phyloP scores from a whole-genome alignment of 306 rosid species.

The Begonia masoniana region DNA sequence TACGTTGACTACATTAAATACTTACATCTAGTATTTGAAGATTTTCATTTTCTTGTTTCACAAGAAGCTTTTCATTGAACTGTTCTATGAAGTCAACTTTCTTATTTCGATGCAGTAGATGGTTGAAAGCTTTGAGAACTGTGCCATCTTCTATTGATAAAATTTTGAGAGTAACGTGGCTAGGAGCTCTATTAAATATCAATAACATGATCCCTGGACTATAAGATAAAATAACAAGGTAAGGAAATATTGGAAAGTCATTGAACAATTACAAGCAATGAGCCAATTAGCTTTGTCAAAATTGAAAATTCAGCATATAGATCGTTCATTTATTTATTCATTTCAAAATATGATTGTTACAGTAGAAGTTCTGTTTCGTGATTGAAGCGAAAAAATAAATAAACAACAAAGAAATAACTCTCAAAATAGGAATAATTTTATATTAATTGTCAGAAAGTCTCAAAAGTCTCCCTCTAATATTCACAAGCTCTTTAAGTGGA shows the following conservation, averaged over 20 bases:
- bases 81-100: constrained; percentile 96
- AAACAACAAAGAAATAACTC: too few relatives aligned
- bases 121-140: constrained; percentile 79
- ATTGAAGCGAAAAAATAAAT: too few relatives aligned
- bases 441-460: too few relatives aligned
- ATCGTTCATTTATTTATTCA: too few relatives aligned
- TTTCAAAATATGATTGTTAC: too few relatives aligned
- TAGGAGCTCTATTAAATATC: constrained; percentile 54
- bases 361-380: too few relatives aligned
- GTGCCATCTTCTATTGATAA: constrained; percentile 91
- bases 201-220: constrained; percentile 91
- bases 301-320: too few relatives aligned
- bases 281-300: not conserved
- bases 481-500: too few relatives aligned
- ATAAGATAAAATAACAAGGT: constrained; percentile 11
- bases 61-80: constrained; percentile 94
- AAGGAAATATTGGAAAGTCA: too few relatives aligned
- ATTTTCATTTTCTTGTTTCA: constrained; percentile 93
- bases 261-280: not conserved
- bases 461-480: too few relatives aligned
- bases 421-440: too few relatives aligned
- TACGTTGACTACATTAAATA: constrained; percentile 1
- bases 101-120: constrained; percentile 78
- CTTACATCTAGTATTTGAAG: constrained; percentile 92
- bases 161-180: constrained; percentile 85